A percentile compares a stretch with the other conserved stretches of the same genome.
phyloP scores from a whole-genome alignment of 441 rosid genomes.

The Cnidoscolus chayamansa region DNA sequence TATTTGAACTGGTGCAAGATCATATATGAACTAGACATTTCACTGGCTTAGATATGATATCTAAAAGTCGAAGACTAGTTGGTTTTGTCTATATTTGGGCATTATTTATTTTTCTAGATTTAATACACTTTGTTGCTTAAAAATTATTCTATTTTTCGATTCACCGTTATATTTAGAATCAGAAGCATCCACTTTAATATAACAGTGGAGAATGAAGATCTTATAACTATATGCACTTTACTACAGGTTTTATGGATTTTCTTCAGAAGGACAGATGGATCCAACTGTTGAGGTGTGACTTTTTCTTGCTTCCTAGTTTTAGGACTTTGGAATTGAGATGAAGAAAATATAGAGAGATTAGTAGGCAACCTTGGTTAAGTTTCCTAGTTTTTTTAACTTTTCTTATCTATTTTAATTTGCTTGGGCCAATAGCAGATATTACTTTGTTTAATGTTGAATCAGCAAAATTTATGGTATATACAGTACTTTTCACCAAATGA shows the following conservation, averaged over 20 bases:
- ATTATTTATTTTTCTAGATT: not conserved
- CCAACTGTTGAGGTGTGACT: constrained; percentile 75
- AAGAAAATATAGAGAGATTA: not conserved
- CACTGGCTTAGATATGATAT: not conserved
- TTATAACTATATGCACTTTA: constrained; percentile 8
- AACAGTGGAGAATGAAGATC: constrained; percentile 1
- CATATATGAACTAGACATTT: not conserved
- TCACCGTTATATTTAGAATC: not conserved
- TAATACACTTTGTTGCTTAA: not conserved
- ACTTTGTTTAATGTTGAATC: not conserved
- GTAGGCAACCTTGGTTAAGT: not conserved
- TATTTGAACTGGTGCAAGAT: no score
- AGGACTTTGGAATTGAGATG: not conserved
- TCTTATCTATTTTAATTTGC: not conserved
- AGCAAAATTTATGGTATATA: not conserved
- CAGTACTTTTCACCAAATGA: not conserved
- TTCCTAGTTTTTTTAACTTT: not conserved
- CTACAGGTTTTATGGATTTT: constrained; percentile 84
- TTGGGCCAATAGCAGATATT: constrained; percentile 14
- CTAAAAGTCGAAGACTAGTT: not conserved
- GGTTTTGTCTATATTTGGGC: not conserved
- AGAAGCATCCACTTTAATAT: not conserved
- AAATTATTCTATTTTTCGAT: not conserved
- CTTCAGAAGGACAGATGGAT: constrained; percentile 88
- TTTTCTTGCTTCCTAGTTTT: not conserved